Evolutionary conservation across 2,329 filamentous ascomycete genomes (phyloP).

Genomic region (Trichoderma brevicompactum): DNA sequence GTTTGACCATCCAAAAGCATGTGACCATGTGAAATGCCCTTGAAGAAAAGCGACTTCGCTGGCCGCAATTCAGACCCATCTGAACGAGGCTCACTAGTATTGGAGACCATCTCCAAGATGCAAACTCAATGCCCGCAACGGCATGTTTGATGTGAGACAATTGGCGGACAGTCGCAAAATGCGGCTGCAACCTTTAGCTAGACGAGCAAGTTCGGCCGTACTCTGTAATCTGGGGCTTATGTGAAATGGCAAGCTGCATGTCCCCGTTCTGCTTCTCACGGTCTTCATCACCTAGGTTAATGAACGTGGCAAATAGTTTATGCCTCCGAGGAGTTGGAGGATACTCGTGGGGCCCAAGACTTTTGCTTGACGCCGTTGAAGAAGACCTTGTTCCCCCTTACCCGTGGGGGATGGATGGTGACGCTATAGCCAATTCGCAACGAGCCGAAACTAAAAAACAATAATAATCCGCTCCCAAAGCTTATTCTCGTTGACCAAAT

Average conservation of each 20-base stretch:
- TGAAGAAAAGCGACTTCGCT: neutral
- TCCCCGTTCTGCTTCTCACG: too few relatives aligned
- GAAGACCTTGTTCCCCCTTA: neutral
- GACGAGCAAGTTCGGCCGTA: conserved; percentile 6
- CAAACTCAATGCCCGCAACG: neutral
- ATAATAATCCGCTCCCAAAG: neutral
- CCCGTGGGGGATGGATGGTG: neutral
- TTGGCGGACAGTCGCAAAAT: neutral
- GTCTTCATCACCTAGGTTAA: too few relatives aligned
- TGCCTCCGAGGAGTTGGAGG: neutral
- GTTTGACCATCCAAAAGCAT: neutral
- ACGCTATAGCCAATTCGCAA: conserved; percentile 6
- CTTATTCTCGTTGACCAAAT: neutral
- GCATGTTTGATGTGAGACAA: conserved; percentile 12
- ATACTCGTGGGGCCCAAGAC: neutral
- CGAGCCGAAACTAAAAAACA: conserved; percentile 12
- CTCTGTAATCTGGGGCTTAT: neutral
- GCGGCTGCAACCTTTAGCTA: conserved; percentile 16
- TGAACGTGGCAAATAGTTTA: too few relatives aligned
- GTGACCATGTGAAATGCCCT: neutral
- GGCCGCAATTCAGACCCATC: neutral
- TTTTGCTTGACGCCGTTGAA: neutral
- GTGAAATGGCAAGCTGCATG: conserved; percentile 1
- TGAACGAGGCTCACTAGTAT: neutral
- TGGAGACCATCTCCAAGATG: neutral